Conservation (phyloP, 257 asterid species). For the Coffea eugenioides region DNA sequence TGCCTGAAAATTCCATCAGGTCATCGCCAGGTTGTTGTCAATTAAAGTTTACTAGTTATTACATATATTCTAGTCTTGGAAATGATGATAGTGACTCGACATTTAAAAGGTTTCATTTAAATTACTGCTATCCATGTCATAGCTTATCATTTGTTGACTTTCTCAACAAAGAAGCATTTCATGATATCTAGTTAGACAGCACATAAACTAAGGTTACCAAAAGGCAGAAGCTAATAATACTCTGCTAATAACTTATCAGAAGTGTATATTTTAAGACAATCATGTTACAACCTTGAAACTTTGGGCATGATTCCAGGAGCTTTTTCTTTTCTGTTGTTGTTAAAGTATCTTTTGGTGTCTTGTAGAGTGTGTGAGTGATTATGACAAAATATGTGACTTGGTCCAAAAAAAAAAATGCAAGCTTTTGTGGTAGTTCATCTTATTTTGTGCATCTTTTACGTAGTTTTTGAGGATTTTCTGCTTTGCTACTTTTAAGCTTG, state of each 20-base stretch:
- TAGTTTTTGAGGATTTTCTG: not conserved
- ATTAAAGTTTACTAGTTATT: not conserved
- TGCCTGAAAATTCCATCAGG: conserved; percentile 58
- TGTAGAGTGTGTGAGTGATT: too few relatives aligned
- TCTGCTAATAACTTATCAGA: not conserved
- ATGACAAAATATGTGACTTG: not conserved
- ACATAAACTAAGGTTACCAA: too few relatives aligned
- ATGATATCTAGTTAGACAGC: too few relatives aligned
- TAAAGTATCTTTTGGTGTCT: too few relatives aligned
- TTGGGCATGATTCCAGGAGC: not conserved
- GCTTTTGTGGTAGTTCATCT: not conserved
- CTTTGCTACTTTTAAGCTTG: not conserved
- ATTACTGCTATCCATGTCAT: not conserved
- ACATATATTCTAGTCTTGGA: not conserved
- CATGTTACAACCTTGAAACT: not conserved
- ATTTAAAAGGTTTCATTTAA: not conserved
- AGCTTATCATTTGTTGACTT: not conserved
- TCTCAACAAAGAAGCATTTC: not conserved
- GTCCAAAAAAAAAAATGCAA: not conserved
- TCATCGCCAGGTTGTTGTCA: conserved; percentile 70
- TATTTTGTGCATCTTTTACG: not conserved
- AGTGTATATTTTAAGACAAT: too few relatives aligned
- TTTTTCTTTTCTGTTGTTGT: not conserved
- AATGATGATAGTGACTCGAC: not conserved
- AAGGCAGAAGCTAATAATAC: too few relatives aligned